Conservation (phyloP, 768 basidiomycete genomes). For the Terana coerulea region DNA sequence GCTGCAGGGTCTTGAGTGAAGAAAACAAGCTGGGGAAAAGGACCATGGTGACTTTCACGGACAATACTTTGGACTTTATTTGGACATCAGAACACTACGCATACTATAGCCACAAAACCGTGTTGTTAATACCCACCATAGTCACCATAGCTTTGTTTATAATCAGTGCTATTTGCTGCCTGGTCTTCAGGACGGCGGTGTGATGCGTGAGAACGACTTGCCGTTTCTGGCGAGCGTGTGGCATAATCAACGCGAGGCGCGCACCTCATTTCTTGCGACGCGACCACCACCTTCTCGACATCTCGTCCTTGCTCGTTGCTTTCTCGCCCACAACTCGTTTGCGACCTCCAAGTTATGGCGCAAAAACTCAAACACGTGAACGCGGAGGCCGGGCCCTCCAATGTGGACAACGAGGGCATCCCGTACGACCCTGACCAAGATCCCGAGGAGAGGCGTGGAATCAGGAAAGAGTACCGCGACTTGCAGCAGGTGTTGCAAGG, state of each 20-base stretch:
- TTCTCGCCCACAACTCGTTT: not conserved
- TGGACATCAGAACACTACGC: not conserved
- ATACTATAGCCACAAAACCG: not conserved
- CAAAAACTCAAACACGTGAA: slow-evolving; percentile 5
- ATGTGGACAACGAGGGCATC: slow-evolving; percentile 31
- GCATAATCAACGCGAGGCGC: slow-evolving; percentile 5
- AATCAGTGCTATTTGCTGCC: not conserved
- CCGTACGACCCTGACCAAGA: slow-evolving; percentile 84
- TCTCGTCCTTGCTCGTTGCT: not conserved
- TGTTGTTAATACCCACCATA: not conserved
- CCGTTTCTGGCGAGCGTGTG: not conserved
- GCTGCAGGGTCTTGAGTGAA: slow-evolving; percentile 9
- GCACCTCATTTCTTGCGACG: slow-evolving; percentile 1
- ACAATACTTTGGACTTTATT: not conserved
- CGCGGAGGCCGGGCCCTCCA: slow-evolving; percentile 12
- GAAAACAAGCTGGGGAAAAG: too few species aligned
- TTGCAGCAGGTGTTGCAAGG: slow-evolving; percentile 65
- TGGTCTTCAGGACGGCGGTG: not conserved
- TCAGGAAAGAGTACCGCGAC: slow-evolving; percentile 71
- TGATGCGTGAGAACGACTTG: not conserved
- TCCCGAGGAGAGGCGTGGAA: slow-evolving; percentile 69
- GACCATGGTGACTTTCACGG: too few species aligned
- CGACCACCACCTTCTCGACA: slow-evolving; percentile 1
- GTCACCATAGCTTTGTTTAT: not conserved
- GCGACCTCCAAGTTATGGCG: not conserved